A percentile compares a stretch with the other conserved stretches of the same genome.
phyloP scores from a whole-genome alignment of 345 rosid species.

The Eutrema heterophyllum region DNA sequence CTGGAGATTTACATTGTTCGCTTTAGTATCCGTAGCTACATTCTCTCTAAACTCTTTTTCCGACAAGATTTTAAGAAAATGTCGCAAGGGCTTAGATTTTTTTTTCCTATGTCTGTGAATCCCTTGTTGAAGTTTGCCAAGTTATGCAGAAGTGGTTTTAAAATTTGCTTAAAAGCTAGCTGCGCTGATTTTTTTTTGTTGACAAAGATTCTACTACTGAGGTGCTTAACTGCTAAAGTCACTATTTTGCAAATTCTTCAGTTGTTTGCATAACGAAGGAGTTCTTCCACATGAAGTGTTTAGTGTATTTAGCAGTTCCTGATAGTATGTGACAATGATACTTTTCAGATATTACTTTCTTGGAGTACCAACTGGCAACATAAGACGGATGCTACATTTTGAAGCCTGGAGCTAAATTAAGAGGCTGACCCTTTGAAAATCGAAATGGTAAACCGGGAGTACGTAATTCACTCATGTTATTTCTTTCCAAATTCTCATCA shows the following conservation, averaged over 20 bases:
- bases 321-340: background rate
- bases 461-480: background rate
- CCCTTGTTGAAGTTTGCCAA: background rate
- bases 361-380: background rate
- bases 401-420: background rate
- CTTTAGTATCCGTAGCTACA: slow-evolving; percentile 2
- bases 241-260: background rate
- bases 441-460: background rate
- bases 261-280: background rate
- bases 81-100: background rate
- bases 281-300: no score
- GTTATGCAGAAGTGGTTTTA: background rate
- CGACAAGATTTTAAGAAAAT: background rate
- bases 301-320: background rate
- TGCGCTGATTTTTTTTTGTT: background rate
- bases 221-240: background rate
- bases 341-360: background rate
- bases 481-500: background rate
- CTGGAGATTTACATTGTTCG: background rate
- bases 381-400: background rate
- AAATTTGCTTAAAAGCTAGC: background rate
- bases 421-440: background rate
- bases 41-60: background rate
- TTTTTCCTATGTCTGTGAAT: background rate
- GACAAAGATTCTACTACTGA: background rate